These are phyloP conservation scores for Monosporascus cannonballus DNA, from an alignment of 2,329 filamentous ascomycete species.

Conservation along the genomic window DNA sequence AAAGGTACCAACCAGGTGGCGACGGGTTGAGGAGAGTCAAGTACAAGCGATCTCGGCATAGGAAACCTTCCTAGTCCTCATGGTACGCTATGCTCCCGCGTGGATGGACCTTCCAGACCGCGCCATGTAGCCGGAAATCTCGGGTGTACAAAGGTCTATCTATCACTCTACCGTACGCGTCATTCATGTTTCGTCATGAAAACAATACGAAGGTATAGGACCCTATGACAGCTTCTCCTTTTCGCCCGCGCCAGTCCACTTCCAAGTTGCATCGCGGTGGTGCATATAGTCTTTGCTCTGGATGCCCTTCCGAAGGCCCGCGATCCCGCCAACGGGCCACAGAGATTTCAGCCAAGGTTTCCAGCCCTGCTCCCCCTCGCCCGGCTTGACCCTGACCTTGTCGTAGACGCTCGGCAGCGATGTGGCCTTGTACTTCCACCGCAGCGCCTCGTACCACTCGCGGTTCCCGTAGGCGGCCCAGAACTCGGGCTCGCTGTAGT, in stretches of 20 bases:
- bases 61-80: no score
- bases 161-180: no score
- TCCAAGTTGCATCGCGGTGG: conserved; percentile 48
- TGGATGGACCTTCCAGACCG: no score
- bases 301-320: conserved; percentile 55
- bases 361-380: conserved; percentile 37
- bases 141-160: no score
- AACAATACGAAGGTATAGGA: no score
- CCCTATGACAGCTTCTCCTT: conserved; percentile 17
- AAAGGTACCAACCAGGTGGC: no score
- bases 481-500: conserved; percentile 69
- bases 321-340: conserved; percentile 53
- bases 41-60: no score
- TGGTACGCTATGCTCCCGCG: no score
- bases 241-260: conserved; percentile 33
- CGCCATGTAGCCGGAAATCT: no score
- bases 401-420: conserved; percentile 63
- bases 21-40: no score
- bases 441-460: conserved; percentile 55
- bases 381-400: conserved; percentile 55
- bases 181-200: no score
- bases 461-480: conserved; percentile 57
- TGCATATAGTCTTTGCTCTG: conserved; percentile 49
- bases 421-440: conserved; percentile 56
- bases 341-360: conserved; percentile 38